Evolutionary conservation across 768 basidiomycete genomes (phyloP), one percentile per base, ranked within the genome.

Genomic region (Macrolepiota dolichaula): DNA sequence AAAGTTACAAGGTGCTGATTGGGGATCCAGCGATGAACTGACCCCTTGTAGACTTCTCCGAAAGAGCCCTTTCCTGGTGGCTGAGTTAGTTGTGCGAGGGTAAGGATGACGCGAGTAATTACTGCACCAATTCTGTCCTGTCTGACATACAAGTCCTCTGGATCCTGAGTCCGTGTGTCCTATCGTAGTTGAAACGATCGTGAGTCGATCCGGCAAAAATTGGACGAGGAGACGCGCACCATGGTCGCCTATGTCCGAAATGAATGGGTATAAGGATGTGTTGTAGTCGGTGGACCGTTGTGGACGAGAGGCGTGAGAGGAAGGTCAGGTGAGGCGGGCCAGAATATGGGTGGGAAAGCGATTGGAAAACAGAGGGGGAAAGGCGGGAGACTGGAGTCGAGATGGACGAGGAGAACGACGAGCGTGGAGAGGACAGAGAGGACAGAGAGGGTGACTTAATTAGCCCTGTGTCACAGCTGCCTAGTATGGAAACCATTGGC

Each of bases 1-100:
- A 42, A 62, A 64, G 62, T 64, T 61, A 67, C 65, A 63, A 64
- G 47, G 62, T 57, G 40, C 55, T 63, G 64, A 56, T 62, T 54
- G 38, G 29, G 42, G 57, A 50, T 61, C 57, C 29, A 52, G 52
- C 7, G 47, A 38, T 38, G 52, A 55, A 65, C 82, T 58, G 60
- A 94, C 95, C 96, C 97, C 77, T 98, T 98, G 80, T 92, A 98
- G n/a, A 98, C 96, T 75, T 98, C 97, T 69, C 96, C 97, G 69
- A 99, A 98, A 4, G 96, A 98, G 35, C 96, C 96, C 74, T 99
- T 98, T 63, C 96, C 96, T 97, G 69, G 22, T 62, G n/a, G 44
- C 36, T 51, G 44, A 51, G 66, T 55, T 47, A 64, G 57, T 60
- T 35, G 56, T 38, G 24, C 46, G 44, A 37, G 27, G 49, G 61